Conservation (phyloP, 345 rosid species). For the Citrus reticulata region DNA sequence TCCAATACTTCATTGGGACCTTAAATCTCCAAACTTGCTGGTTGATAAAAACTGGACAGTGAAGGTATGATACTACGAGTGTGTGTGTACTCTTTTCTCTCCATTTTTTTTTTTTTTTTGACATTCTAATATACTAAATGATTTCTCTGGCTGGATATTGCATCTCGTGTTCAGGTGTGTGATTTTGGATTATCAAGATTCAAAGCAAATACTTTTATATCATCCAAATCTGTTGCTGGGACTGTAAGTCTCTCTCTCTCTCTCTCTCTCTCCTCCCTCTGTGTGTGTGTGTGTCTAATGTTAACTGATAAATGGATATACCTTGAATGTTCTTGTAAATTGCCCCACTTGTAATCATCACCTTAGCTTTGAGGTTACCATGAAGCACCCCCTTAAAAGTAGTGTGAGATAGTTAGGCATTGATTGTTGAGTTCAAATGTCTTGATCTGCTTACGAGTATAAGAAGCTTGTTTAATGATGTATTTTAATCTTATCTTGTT, state of each 20-base stretch:
- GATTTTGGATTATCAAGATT: slow-evolving; percentile 97
- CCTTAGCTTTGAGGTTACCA: neutral
- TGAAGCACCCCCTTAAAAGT: neutral
- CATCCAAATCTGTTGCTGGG: slow-evolving; percentile 98
- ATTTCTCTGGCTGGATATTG: neutral
- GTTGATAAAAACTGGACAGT: slow-evolving; percentile 97
- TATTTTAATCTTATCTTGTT: neutral
- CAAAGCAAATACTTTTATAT: slow-evolving; percentile 79
- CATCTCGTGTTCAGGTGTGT: slow-evolving; percentile 54
- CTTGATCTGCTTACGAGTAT: neutral
- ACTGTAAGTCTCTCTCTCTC: slow-evolving; percentile 55
- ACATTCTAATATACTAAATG: neutral
- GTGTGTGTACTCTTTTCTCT: no score
- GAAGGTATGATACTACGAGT: slow-evolving; percentile 46
- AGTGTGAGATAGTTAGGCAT: neutral
- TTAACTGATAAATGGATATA: neutral
- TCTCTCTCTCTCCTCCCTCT: neutral
- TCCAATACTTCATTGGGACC: slow-evolving; percentile 97
- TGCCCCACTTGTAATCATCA: neutral
- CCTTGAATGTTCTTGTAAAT: neutral
- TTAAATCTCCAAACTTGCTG: slow-evolving; percentile 88
- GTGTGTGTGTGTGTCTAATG: neutral
- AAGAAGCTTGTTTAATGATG: neutral
- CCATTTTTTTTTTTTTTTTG: neutral
- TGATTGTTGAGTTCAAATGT: neutral